These are phyloP conservation scores for Tulasnella sp. DNA, from an alignment of 768 basidiomycete genomes.

Conservation along the genomic window DNA sequence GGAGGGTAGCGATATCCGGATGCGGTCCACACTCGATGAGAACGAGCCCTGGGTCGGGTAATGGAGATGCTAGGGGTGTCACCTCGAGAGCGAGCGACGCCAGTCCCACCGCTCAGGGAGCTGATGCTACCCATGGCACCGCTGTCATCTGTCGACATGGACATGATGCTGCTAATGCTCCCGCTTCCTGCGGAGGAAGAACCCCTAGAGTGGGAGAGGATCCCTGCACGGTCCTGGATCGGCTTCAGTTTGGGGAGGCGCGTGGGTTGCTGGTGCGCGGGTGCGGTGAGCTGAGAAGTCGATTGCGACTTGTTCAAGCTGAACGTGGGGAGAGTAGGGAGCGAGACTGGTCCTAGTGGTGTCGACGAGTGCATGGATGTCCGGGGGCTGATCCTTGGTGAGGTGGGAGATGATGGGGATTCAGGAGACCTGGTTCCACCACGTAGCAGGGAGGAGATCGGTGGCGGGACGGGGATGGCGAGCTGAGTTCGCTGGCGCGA, in stretches of 20 bases:
- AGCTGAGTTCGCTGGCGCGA: background rate
- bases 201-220: background rate
- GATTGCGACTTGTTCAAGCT: background rate
- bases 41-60: background rate
- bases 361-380: background rate
- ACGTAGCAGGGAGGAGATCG: constrained; percentile 24
- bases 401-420: constrained; percentile 8
- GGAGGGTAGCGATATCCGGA: constrained; percentile 21
- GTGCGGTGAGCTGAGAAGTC: background rate
- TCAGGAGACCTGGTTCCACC: background rate
- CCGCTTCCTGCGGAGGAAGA: constrained; percentile 9
- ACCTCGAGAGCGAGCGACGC: background rate
- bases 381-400: background rate
- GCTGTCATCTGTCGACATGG: constrained; percentile 1
- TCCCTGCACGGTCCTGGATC: background rate
- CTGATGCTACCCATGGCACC: background rate
- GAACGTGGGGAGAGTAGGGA: constrained; percentile 26
- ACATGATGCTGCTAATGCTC: constrained; percentile 18
- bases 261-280: background rate
- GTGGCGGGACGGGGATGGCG: constrained; percentile 11
- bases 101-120: background rate
- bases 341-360: constrained; percentile 18
- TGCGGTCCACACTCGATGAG: constrained; percentile 4
- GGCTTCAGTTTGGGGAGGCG: background rate
- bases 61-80: background rate